These are phyloP conservation scores for Tilletiaria anomala DNA, from an alignment of 1,284 basidiomycete species.

Conservation along the genomic window DNA sequence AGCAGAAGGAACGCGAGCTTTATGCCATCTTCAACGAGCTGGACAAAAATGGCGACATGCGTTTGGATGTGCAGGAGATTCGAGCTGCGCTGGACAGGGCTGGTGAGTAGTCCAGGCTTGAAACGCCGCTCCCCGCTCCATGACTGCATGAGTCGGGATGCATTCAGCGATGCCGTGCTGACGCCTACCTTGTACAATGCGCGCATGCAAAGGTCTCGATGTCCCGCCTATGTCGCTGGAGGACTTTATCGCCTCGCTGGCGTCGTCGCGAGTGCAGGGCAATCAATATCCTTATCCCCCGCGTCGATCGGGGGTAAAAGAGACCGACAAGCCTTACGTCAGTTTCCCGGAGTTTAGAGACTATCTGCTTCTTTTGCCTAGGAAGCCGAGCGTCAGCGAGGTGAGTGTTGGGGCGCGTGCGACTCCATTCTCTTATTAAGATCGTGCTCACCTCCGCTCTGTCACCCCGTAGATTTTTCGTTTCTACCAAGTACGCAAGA, in stretches of 20 bases:
- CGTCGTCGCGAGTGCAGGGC: too few species aligned
- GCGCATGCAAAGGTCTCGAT: too few species aligned
- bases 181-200: too few species aligned
- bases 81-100: conserved; percentile 23
- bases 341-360: conserved; percentile 38
- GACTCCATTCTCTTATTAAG: not conserved
- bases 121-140: not conserved
- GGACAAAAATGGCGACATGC: conserved; percentile 33
- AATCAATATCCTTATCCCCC: conserved; percentile 5
- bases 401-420: conserved; percentile 3
- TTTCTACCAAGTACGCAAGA: conserved; percentile 38
- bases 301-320: too few species aligned
- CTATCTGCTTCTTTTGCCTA: conserved; percentile 32
- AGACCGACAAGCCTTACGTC: conserved; percentile 19
- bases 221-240: conserved; percentile 20
- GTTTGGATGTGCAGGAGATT: conserved; percentile 27
- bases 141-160: too few species aligned
- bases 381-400: conserved; percentile 30
- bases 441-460: not conserved
- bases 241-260: conserved; percentile 35
- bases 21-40: conserved; percentile 36
- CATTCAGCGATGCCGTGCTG: too few species aligned
- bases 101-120: not conserved
- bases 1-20: conserved; percentile 35
- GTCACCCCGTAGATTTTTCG: conserved; percentile 18